phyloP scores from a whole-genome alignment of 345 rosid species.

The Moricandia moricandioides region DNA sequence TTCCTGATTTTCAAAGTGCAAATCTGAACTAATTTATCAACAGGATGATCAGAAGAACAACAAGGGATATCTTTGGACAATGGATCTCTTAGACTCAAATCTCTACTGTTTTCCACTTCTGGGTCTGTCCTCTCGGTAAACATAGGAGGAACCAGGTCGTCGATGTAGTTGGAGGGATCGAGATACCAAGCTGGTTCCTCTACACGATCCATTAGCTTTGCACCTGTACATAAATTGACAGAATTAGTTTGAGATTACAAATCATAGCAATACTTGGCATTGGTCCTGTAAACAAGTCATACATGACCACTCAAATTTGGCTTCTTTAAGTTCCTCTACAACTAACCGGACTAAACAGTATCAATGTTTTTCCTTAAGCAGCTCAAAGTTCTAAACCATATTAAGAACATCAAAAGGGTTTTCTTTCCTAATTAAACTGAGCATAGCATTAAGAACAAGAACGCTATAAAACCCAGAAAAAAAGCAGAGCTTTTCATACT shows the following conservation, averaged over 20 bases:
- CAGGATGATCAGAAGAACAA: background rate
- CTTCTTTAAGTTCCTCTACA: background rate
- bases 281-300: slow-evolving; percentile 1
- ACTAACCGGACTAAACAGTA: background rate
- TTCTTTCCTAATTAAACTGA: background rate
- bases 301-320: background rate
- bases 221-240: slow-evolving; percentile 23
- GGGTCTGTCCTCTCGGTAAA: background rate
- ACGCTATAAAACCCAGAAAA: background rate
- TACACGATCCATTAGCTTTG: slow-evolving; percentile 3
- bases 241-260: background rate
- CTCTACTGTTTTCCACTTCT: background rate
- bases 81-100: slow-evolving; percentile 16
- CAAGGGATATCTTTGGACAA: background rate
- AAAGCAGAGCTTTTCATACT: background rate
- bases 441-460: background rate
- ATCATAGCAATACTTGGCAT: background rate
- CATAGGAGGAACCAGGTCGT: slow-evolving; percentile 2
- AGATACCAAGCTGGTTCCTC: slow-evolving; percentile 27
- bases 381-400: too few relatives aligned
- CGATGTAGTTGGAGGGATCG: background rate
- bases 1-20: slow-evolving; percentile 6
- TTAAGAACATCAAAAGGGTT: background rate
- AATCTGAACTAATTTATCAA: slow-evolving; percentile 7
- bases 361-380: too few relatives aligned